Evolutionary conservation across 2,329 filamentous ascomycete genomes (phyloP), one percentile per base, ranked within the genome.

Genomic region (Beauveria medogensis): DNA sequence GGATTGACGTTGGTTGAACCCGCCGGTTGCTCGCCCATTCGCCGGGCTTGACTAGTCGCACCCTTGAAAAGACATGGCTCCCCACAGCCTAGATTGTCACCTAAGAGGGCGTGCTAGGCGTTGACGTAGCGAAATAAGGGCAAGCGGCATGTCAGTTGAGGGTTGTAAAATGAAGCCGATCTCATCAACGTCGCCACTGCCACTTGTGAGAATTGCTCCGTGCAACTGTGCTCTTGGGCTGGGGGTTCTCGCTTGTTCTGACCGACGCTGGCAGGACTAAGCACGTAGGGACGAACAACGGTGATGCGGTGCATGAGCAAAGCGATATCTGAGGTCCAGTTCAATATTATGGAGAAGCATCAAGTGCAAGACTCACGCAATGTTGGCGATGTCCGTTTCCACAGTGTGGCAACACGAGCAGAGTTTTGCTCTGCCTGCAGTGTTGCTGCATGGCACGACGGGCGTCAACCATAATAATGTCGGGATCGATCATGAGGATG

Each of bases 51-150:
- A 20, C 44, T 46, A 50, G 22, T 14, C 54, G 24, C 40, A 55
- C 40, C 53, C 40, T 34, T 55, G 18, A 16, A 22, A 28, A n/a
- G 18, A 9, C 30, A 14, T 8, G 54, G 43, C 44, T 57, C 55
- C 28, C 43, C 43, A 48, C 55, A 57, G 44, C 55, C 34, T 28
- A 28, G 10, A 20, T 16, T 8, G 18, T n/a, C 28, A 34, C 12
- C 10, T n/a, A 18, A 24, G 30, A 50, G 34, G 47, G 46, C 37
- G n/a, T 52, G 24, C 6, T 22, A n/a, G 56, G 47, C 37, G 56
- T 59, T 48, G 56, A 26, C 26, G 46, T 59, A 59, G 47, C 47
- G 52, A 59, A 59, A 24, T 4, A 12, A 58, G 43, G 55, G 28
- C 30, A 46, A 20, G 28, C 47, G 6, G 18, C 20, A 40, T 41